Conservation (phyloP, 2,329 filamentous ascomycete genomes). For the Talaromyces sp. region DNA sequence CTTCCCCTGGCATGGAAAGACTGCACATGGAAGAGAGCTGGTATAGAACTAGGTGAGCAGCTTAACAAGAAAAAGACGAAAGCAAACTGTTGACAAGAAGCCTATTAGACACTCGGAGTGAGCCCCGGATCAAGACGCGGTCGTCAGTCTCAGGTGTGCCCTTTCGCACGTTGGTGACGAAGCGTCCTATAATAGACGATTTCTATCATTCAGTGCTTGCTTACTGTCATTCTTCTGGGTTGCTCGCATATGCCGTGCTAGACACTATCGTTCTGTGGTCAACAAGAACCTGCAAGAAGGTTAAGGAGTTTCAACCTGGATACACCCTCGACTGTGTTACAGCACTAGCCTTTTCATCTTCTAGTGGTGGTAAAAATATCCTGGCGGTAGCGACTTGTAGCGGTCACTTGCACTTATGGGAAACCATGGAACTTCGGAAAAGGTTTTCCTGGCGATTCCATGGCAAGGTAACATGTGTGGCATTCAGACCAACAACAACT, state of each 20-base stretch:
- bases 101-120: not conserved
- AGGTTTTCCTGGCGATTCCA: slow-evolving; percentile 73
- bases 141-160: slow-evolving; percentile 42
- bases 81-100: not conserved
- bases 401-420: slow-evolving; percentile 74
- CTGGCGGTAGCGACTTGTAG: slow-evolving; percentile 81
- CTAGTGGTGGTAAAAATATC: slow-evolving; percentile 71
- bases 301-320: slow-evolving; percentile 52
- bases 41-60: slow-evolving; percentile 35
- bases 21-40: slow-evolving; percentile 38
- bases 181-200: slow-evolving; percentile 85
- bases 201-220: slow-evolving; percentile 93
- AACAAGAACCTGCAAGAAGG: slow-evolving; percentile 66
- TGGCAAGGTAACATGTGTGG: slow-evolving; percentile 73
- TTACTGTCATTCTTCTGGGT: slow-evolving; percentile 72
- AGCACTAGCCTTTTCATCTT: slow-evolving; percentile 85
- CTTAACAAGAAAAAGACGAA: not conserved
- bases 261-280: slow-evolving; percentile 86
- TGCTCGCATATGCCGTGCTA: slow-evolving; percentile 79
- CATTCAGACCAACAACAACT: slow-evolving; percentile 69
- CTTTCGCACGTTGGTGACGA: slow-evolving; percentile 74
- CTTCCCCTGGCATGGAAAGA: slow-evolving; percentile 42
- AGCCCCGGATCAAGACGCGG: not conserved
- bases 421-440: slow-evolving; percentile 62
- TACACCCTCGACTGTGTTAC: slow-evolving; percentile 62